Base-by-base conservation (phyloP, 2,329 filamentous ascomycete species). In the Elsinoe arachidis region DNA sequence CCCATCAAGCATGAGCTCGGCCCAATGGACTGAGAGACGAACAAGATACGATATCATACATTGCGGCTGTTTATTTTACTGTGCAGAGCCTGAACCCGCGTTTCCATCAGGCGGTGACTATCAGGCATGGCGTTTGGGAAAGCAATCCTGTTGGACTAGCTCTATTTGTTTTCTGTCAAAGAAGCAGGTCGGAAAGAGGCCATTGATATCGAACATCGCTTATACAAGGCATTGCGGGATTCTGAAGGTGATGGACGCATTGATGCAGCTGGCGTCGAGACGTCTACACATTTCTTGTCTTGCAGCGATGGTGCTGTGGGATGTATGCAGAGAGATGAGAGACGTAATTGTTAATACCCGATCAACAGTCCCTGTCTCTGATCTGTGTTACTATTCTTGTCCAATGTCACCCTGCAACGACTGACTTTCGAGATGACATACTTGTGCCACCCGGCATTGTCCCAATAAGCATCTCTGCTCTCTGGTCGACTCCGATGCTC, bases 1-100 rank as follows among this genome's bases (percentile, higher is more conserved):
- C 76, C 76, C 4, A 72, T 78, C 63, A 78, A 78, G 66, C 69
- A 72, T 56, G 76, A 78, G 62, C 67, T 67, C 52, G 72, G 72
- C 14, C 70, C 63, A 38, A 54, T 55, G 54, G 58, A 62, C 53
- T 44, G 41, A 63, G 33, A 55, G 37, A 53, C 19, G 49, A 39
- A 19, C 15, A 53, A 39, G 17, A 51, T 11, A 51, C 17, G 46
- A 51, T 35, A 51, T 35, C 4, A 51, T 35, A 51, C 30, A 51
- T 51, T 51, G 46, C 46, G 30, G 10, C 35, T 51, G 46, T 5
- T 35, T 51, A 30, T 51, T n/a, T 47, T 26, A 51, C 14, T 51
- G 26, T 51, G 46, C 46, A 51, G 46, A 51, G 46, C 46, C 46
- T 34, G 46, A 30, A 51, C 26, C 41, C 41, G 41, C 41, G 3